Conservation (phyloP, 73 alveolate genomes). For the Tetrahymena elliotti region DNA sequence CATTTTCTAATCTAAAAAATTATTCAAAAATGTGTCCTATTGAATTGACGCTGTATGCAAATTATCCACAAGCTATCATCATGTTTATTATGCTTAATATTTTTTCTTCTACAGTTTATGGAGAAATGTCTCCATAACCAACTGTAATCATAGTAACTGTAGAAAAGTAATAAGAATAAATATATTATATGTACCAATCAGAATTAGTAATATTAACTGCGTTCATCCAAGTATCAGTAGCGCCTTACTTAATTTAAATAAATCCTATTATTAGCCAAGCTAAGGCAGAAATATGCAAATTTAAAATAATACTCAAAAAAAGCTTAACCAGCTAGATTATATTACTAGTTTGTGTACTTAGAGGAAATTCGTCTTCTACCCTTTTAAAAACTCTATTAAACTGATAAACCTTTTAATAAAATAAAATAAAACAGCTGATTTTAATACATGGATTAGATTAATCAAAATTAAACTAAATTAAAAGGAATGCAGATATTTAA, state of each 20-base stretch:
- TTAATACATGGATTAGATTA: neutral
- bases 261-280: neutral
- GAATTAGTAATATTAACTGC: neutral
- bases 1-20: neutral
- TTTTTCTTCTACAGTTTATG: neutral
- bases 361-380: neutral
- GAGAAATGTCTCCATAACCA: constrained; percentile 35
- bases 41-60: neutral
- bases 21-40: neutral
- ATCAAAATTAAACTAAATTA: too few relatives aligned
- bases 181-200: neutral
- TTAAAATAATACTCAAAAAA: neutral
- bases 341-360: neutral
- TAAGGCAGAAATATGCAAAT: neutral
- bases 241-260: neutral
- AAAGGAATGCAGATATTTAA: too few relatives aligned
- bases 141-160: constrained; percentile 36
- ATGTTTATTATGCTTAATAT: neutral
- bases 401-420: neutral
- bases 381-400: neutral
- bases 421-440: neutral
- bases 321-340: neutral
- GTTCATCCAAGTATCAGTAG: neutral
- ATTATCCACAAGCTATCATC: neutral
- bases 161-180: constrained; percentile 20